A percentile compares a stretch with the other conserved stretches of the same genome.
Evolutionary conservation across 1,139 yeast genomes (phyloP).

Genomic region (Debaryomycetaceae sp.): DNA sequence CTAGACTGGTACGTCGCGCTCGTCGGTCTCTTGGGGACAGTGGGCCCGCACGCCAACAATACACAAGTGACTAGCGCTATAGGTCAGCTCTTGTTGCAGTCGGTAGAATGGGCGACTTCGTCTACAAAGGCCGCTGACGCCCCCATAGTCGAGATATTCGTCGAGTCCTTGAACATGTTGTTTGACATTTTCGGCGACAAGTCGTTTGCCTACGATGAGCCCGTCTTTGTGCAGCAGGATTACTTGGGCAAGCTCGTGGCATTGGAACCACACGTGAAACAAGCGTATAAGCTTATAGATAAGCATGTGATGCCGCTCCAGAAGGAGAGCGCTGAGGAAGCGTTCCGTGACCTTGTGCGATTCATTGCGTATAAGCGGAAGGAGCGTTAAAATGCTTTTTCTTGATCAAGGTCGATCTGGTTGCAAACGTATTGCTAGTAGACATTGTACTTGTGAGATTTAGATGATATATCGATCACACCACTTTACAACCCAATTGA

Average conservation of each 20-base stretch:
- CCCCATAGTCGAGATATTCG: slow-evolving; percentile 26
- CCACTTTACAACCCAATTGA: too few species aligned
- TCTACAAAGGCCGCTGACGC: slow-evolving; percentile 7
- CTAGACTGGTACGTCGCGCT: slow-evolving; percentile 19
- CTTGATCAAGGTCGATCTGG: too few species aligned
- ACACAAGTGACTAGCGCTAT: slow-evolving; percentile 34
- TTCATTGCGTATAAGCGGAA: slow-evolving; percentile 62
- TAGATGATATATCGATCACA: too few species aligned
- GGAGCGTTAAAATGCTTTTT: slow-evolving; percentile 2
- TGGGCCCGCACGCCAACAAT: slow-evolving; percentile 41
- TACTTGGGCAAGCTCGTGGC: slow-evolving; percentile 33
- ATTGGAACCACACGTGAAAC: slow-evolving; percentile 38
- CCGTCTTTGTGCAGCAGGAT: slow-evolving; percentile 52
- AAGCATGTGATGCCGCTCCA: slow-evolving; percentile 48
- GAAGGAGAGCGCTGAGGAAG: slow-evolving; percentile 60
- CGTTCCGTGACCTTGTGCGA: slow-evolving; percentile 53
- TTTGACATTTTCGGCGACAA: slow-evolving; percentile 80
- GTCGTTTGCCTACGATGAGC: slow-evolving; percentile 51
- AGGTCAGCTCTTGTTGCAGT: slow-evolving; percentile 34
- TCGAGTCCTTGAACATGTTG: slow-evolving; percentile 53
- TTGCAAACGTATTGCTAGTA: too few species aligned
- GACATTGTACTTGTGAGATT: too few species aligned
- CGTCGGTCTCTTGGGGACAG: slow-evolving; percentile 43
- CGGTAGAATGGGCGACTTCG: slow-evolving; percentile 10
- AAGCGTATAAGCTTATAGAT: slow-evolving; percentile 55